Evolutionary conservation across 148 eudicot genomes (phyloP).

Genomic region (Arbutus unedo): DNA sequence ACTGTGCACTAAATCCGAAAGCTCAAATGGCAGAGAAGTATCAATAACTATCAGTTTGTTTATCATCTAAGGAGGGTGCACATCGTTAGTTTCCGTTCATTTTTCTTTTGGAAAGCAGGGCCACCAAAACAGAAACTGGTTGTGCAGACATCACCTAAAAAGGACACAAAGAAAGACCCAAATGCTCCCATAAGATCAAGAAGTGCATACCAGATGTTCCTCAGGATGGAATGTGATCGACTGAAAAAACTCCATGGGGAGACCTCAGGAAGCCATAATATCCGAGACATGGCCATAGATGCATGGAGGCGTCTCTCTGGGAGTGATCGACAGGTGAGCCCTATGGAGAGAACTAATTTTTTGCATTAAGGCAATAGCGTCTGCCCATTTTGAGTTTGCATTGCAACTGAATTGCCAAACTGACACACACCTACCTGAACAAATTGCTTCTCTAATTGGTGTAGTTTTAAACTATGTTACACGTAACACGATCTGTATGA

Average conservation of each 20-base stretch:
- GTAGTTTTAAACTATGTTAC: not conserved
- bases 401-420: not conserved
- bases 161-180: slow-evolving; percentile 15
- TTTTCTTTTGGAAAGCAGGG: slow-evolving; percentile 13
- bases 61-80: not conserved
- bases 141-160: not conserved
- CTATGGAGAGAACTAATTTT: not conserved
- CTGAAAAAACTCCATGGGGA: slow-evolving; percentile 34
- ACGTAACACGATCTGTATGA: too few species aligned
- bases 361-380: not conserved
- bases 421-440: not conserved
- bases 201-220: slow-evolving; percentile 37
- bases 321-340: slow-evolving; percentile 28
- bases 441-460: not conserved
- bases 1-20: not conserved
- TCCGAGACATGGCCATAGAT: slow-evolving; percentile 29
- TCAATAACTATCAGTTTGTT: not conserved
- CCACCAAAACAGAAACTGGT: slow-evolving; percentile 11
- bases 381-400: not conserved
- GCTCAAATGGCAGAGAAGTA: not conserved
- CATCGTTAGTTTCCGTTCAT: not conserved
- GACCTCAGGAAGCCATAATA: slow-evolving; percentile 19
- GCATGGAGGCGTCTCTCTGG: slow-evolving; percentile 42
- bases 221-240: slow-evolving; percentile 32
- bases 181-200: slow-evolving; percentile 30